These are phyloP conservation scores for Helichrysum umbraculigerum DNA, from an alignment of 129 eudicot genomes.

Conservation along the genomic window DNA sequence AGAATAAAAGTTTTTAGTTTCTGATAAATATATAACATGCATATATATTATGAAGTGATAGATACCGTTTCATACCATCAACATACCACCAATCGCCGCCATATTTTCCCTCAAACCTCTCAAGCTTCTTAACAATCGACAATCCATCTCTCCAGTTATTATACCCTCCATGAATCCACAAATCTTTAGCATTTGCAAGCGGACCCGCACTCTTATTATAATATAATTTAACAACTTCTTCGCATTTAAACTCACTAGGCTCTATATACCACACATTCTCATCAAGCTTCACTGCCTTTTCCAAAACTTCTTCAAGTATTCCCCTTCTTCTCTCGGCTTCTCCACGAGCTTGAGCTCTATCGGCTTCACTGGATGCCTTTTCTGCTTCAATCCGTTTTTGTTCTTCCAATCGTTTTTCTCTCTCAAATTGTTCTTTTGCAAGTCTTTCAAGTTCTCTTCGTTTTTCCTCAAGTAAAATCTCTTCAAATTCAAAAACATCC, in stretches of 20 bases:
- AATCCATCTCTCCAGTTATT: conserved; percentile 84
- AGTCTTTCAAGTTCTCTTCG: conserved; percentile 73
- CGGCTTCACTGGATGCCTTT: conserved; percentile 70
- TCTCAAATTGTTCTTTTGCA: conserved; percentile 69
- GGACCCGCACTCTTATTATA: conserved; percentile 82
- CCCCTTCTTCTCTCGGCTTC: conserved; percentile 68
- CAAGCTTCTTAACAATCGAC: conserved; percentile 73
- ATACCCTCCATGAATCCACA: conserved; percentile 95
- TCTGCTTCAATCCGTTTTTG: conserved; percentile 77
- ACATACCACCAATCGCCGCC: conserved; percentile 95
- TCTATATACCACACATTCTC: conserved; percentile 71
- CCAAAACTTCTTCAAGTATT: conserved; percentile 56
- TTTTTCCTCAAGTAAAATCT: conserved; percentile 89
- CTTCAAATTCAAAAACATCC: conserved; percentile 72
- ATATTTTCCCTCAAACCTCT: conserved; percentile 46
- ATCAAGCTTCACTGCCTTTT: conserved; percentile 47
- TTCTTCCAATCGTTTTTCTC: conserved; percentile 66
- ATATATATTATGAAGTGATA: background rate
- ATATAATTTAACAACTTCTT: conserved; percentile 56
- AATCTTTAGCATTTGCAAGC: conserved; percentile 58
- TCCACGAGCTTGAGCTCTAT: conserved; percentile 66
- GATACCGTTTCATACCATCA: conserved; percentile 56
- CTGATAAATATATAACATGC: conserved; percentile 7
- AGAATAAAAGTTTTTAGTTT: background rate
- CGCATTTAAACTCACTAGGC: conserved; percentile 68